Evolutionary conservation across 1,139 yeast species (phyloP).

Genomic region (Wickerhamomyces sp.): DNA sequence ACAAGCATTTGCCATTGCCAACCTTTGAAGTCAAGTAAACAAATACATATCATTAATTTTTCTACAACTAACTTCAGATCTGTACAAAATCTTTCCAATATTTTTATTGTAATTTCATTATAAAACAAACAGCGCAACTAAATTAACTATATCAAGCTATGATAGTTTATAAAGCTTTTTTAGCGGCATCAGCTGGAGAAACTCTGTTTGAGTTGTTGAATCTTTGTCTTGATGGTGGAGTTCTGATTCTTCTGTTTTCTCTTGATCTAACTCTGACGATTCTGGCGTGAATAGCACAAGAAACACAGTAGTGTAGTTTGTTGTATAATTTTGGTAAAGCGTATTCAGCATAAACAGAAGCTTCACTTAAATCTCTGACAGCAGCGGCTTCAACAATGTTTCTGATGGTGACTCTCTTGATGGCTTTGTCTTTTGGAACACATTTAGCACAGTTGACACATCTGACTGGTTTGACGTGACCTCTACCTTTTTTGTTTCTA

Average conservation of each 20-base stretch:
- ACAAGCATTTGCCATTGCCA: constrained; percentile 12
- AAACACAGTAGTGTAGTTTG: constrained; percentile 99
- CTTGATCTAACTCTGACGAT: constrained; percentile 99
- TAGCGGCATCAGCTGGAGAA: constrained; percentile 97
- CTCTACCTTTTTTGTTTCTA: constrained; percentile 99
- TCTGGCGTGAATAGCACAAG: constrained; percentile 99
- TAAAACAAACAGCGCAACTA: constrained; percentile 2
- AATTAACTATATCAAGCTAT: constrained; percentile 6
- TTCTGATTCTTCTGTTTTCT: constrained; percentile 96
- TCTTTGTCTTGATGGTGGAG: constrained; percentile 99
- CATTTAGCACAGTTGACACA: constrained; percentile 99
- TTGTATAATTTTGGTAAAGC: constrained; percentile 99
- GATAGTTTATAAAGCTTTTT: constrained; percentile 66
- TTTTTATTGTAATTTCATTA: constrained; percentile 2
- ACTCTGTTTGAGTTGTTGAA: constrained; percentile 96
- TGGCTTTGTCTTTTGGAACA: constrained; percentile 99
- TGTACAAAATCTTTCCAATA: constrained; percentile 4
- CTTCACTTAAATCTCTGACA: constrained; percentile 99
- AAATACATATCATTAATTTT: background rate
- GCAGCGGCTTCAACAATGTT: constrained; percentile 99
- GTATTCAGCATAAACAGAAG: constrained; percentile 98
- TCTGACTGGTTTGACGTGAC: constrained; percentile 99
- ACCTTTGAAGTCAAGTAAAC: too few relatives aligned
- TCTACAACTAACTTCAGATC: background rate
- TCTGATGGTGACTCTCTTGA: constrained; percentile 99